These are phyloP conservation scores for Neurospora intermedia DNA, from an alignment of 495 filamentous ascomycete genomes.

Conservation along the genomic window DNA sequence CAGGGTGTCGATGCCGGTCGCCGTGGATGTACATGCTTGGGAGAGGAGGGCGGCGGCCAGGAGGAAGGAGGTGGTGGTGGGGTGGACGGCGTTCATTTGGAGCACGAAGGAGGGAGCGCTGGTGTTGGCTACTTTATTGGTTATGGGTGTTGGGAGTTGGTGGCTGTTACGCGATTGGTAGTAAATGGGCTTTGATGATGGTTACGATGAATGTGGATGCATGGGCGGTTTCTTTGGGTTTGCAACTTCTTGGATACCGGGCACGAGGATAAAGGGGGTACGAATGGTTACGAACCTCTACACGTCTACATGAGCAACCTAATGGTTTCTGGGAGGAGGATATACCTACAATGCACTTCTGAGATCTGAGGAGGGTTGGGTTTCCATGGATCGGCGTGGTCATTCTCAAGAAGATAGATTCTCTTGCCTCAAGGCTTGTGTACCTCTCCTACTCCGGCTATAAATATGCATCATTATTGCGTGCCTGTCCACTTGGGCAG, in stretches of 20 bases:
- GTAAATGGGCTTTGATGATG: not conserved
- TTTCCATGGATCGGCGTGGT: not conserved
- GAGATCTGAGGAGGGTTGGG: not conserved
- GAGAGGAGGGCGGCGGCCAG: conserved; percentile 28
- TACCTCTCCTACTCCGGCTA: not conserved
- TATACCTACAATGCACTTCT: not conserved
- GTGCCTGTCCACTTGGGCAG: not conserved
- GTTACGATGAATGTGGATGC: not conserved
- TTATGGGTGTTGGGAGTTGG: conserved; percentile 28
- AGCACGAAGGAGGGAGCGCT: conserved; percentile 31
- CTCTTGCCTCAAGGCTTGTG: not conserved
- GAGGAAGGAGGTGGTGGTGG: conserved; percentile 31
- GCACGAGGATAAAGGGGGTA: not conserved
- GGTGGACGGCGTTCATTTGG: conserved; percentile 36
- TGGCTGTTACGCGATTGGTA: conserved; percentile 21
- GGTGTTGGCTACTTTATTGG: conserved; percentile 24
- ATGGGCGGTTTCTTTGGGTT: not conserved
- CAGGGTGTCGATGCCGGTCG: conserved; percentile 25
- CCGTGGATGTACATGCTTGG: conserved; percentile 35
- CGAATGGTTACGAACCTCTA: not conserved
- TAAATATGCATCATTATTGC: not conserved
- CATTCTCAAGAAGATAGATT: not conserved
- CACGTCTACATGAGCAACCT: not conserved
- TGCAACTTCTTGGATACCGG: not conserved
- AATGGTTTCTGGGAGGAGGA: not conserved